Base-by-base conservation (phyloP, 768 basidiomycete species). In the Naganishia vishniacii region DNA sequence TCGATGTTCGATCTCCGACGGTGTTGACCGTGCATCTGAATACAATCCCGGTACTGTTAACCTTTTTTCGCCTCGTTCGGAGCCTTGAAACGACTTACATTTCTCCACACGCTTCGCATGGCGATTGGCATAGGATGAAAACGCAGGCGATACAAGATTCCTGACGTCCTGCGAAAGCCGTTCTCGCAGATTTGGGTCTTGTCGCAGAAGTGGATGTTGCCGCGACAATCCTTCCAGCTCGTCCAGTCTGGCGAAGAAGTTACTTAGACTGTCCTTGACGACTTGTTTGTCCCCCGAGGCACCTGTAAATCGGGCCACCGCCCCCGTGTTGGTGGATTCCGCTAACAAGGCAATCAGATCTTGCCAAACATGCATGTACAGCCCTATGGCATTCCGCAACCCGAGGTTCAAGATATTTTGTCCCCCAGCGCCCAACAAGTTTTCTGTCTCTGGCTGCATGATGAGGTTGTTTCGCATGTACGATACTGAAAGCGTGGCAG, bases 371-470 rank as follows among this genome's bases (percentile, higher is more conserved):
- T 69, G 45, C 7, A 77, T 47, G 59, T 72, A 75, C 64, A 65
- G 64, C 69, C 58, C 45, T 59, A 73, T 73, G 13, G 73, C 73
- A 59, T 74, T 71, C 29, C 73, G 65, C 53, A 74, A 74, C 1
- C 74, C 72, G 34, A 63, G 67, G 61, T 77, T 77, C 31, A 77
- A 58, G 68, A 73, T 70, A 47, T 73, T 72, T 48, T 77, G 72
- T 16, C 72, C 75, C 1, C 70, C 70, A 2, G 71, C 70, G 0
- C 75, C 75, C 15, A 75, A 70, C 28, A 77, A 67, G 59, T 77
- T 73, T 4, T 61, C 68, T n/a, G 65, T 61, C 61, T 71, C 67
- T 0, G 72, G 71, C 3, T 74, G 48, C 26, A 62, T 12, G 16
- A 66, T 58, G 23, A 67, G 45, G 46, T 67, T 70, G 48, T 75